These are phyloP conservation scores for Didymella keratinophila DNA, from an alignment of 2,329 filamentous ascomycete species.

Conservation along the genomic window DNA sequence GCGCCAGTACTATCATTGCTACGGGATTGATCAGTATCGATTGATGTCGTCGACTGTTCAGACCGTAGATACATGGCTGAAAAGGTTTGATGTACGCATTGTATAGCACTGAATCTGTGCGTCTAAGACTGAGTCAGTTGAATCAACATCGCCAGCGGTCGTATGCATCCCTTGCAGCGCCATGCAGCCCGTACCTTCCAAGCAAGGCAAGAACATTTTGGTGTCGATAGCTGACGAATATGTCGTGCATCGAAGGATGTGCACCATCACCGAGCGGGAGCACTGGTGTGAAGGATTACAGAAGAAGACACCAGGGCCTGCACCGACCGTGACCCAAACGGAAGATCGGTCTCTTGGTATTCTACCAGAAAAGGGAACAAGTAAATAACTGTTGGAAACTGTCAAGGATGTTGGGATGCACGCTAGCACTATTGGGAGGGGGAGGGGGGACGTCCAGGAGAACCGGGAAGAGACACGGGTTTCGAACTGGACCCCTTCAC, in stretches of 20 bases:
- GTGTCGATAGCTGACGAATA: background rate
- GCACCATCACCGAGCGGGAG: background rate
- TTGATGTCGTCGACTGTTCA: too few species aligned
- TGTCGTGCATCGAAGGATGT: background rate
- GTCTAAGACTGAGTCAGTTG: background rate
- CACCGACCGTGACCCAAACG: background rate
- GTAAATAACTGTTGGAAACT: background rate
- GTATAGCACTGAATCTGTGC: background rate
- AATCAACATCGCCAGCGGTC: background rate
- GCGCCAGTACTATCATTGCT: too few species aligned
- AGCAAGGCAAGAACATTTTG: background rate
- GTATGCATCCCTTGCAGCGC: background rate
- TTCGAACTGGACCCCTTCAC: background rate
- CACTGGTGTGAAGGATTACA: background rate
- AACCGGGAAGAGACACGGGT: background rate
- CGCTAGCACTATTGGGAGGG: too few species aligned
- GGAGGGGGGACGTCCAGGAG: too few species aligned
- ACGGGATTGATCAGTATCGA: too few species aligned
- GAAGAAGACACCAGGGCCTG: background rate
- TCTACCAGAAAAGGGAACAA: background rate
- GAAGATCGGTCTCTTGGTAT: too few species aligned
- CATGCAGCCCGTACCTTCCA: background rate
- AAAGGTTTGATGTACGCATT: background rate
- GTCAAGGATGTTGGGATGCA: background rate
- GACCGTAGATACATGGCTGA: too few species aligned